Percentiles rank a stretch among this genome's conserved stretches.
Conservation (phyloP, 2,329 filamentous ascomycete genomes). For the Amphichorda felina region DNA sequence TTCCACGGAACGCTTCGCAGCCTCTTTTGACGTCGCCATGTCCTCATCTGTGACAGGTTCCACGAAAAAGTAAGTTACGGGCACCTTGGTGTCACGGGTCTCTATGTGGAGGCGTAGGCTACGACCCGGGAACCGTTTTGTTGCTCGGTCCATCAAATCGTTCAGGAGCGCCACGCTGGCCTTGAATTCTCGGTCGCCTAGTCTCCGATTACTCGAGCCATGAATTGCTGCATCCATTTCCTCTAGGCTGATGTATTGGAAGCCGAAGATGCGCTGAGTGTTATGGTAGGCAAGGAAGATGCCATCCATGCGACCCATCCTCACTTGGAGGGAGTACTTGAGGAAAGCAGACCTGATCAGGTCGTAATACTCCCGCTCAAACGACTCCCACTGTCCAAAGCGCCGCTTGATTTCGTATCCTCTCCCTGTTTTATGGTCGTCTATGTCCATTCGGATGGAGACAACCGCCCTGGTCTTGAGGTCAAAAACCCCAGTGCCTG, state of each 20-base stretch:
- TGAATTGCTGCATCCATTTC: conserved; percentile 93
- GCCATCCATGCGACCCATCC: conserved; percentile 96
- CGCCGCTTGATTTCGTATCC: conserved; percentile 78
- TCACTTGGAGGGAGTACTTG: conserved; percentile 93
- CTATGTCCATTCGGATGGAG: conserved; percentile 78
- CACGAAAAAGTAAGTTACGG: conserved; percentile 82
- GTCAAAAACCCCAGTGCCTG: conserved; percentile 90
- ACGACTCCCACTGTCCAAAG: conserved; percentile 77
- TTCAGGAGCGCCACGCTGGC: conserved; percentile 71
- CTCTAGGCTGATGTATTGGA: conserved; percentile 78
- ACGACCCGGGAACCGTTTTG: conserved; percentile 59
- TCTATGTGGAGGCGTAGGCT: conserved; percentile 77
- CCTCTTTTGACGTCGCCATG: conserved; percentile 33
- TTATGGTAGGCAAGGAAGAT: conserved; percentile 98
- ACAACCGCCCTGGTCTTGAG: conserved; percentile 90
- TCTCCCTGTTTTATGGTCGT: conserved; percentile 57
- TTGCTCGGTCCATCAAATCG: conserved; percentile 64
- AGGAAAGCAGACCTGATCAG: conserved; percentile 92
- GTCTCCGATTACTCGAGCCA: conserved; percentile 48
- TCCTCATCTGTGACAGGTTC: conserved; percentile 68
- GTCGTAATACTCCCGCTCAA: conserved; percentile 90
- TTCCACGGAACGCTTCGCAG: background rate
- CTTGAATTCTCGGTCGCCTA: conserved; percentile 81
- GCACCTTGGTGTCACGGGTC: conserved; percentile 45
- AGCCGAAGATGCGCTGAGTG: conserved; percentile 87